Evolutionary conservation across 169 alveolate genomes (phyloP).

Genomic region (Blepharisma undulans): DNA sequence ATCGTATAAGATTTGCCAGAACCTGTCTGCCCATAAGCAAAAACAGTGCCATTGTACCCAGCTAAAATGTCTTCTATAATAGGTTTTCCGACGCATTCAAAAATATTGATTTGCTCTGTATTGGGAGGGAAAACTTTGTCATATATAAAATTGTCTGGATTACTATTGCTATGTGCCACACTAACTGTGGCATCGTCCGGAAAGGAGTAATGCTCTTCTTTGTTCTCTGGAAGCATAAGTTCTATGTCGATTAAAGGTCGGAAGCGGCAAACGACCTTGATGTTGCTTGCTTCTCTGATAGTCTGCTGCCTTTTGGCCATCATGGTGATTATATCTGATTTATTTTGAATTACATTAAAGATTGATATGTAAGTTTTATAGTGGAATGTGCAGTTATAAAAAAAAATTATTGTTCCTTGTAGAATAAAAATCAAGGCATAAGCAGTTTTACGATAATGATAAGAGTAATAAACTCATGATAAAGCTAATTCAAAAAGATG

Average conservation of each 20-base stretch:
- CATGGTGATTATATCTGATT: not conserved
- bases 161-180: not conserved
- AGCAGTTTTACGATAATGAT: too few species aligned
- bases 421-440: not conserved
- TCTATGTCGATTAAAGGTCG: slow-evolving; percentile 27
- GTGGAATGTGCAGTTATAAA: not conserved
- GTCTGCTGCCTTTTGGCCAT: not conserved
- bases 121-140: slow-evolving; percentile 14
- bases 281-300: not conserved
- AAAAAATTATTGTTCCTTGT: not conserved
- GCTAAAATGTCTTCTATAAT: slow-evolving; percentile 15
- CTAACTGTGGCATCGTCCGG: not conserved
- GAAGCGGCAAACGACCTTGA: slow-evolving; percentile 21
- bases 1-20: slow-evolving; percentile 24
- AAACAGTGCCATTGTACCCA: slow-evolving; percentile 34
- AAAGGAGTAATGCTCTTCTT: not conserved
- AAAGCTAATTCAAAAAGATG: too few species aligned
- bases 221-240: not conserved
- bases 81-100: slow-evolving; percentile 28
- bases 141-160: not conserved
- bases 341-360: not conserved
- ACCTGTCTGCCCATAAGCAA: slow-evolving; percentile 41
- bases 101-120: slow-evolving; percentile 42
- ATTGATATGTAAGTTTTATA: not conserved
- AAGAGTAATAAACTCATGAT: too few species aligned